Evolutionary conservation across 495 filamentous ascomycete genomes (phyloP).

Genomic region (Penicillium robsamsonii): DNA sequence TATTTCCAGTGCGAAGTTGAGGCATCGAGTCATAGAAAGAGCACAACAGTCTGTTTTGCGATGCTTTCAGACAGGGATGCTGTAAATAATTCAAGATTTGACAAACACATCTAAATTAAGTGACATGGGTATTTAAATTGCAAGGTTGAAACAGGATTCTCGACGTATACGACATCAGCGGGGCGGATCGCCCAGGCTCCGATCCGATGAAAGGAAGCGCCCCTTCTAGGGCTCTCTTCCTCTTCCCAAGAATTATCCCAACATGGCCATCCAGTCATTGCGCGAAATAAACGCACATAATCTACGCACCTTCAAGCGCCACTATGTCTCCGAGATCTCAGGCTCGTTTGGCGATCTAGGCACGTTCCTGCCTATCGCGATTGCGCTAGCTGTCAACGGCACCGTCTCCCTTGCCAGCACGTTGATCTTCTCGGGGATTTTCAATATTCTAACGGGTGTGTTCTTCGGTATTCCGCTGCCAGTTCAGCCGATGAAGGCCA

Average conservation of each 20-base stretch:
- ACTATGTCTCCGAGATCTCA: slow-evolving; percentile 78
- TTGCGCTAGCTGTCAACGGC: slow-evolving; percentile 70
- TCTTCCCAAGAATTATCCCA: neutral
- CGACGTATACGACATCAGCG: neutral
- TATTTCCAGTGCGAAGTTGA: neutral
- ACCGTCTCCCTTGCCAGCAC: slow-evolving; percentile 81
- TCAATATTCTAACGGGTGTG: slow-evolving; percentile 78
- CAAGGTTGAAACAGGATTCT: neutral
- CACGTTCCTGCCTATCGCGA: slow-evolving; percentile 84
- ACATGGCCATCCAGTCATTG: slow-evolving; percentile 33
- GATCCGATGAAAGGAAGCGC: slow-evolving; percentile 1
- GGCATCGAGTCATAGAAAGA: neutral
- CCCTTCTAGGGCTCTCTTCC: neutral
- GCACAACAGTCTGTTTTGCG: neutral
- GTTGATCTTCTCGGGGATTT: slow-evolving; percentile 80
- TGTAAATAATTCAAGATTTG: neutral
- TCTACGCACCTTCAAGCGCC: slow-evolving; percentile 42
- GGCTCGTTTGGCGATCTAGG: slow-evolving; percentile 89
- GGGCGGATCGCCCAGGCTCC: slow-evolving; percentile 6
- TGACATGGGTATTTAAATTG: neutral
- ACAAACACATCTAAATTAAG: neutral
- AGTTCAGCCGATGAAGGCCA: slow-evolving; percentile 89
- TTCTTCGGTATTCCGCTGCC: slow-evolving; percentile 83
- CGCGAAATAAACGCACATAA: slow-evolving; percentile 37
- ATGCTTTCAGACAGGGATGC: neutral